Base-by-base conservation (phyloP, 2,329 filamentous ascomycete species). In the Geosmithia morbida region DNA sequence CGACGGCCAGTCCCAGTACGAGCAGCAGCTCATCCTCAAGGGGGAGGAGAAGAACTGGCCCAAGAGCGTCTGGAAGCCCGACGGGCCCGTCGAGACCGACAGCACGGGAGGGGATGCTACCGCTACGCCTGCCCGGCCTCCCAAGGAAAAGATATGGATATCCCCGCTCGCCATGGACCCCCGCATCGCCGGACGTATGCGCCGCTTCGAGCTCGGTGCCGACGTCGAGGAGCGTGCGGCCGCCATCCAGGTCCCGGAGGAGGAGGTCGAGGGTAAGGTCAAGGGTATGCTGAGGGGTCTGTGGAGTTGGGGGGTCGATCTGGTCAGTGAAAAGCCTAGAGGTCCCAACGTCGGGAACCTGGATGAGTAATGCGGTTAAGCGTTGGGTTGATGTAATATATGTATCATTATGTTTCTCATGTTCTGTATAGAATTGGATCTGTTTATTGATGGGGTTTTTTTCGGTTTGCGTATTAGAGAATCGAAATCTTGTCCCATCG, bases 41-140 rank as follows among this genome's bases (percentile, higher is more conserved):
- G 66, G 79, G 37, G 88, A 92, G 66, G 87, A 95, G 66, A 66
- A 65, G 43, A 79, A 90, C 60, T 95, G 88, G 88, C 81, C 83
- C 62, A 94, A 94, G 66, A 80, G 75, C n/a, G 76, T 81, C 6
- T 81, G 77, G 65, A 79, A 81, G 61, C 66, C 58, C 58, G 74
- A 59, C 47, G 55, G 59, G 44, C 57, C 63, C 46, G 60, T 65
- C 56, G 68, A 59, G 61, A 73, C 59, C 59, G 67, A 56, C 63
- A 72, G 61, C 55, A 26, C 4, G 22, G 22, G 8, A 8, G 8
- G 8, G 22, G 22, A 26, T 26, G 22, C 22, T 26, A 66, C 58
- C 26, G 51, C 58, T 8, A 51, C 50, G 41, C 51, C 55, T 1
- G 49, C 57, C 49, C 69, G 68, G 48, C 64, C 65, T 40, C 68